Evolutionary conservation across 1,139 yeast genomes (phyloP).

Genomic region (Geotrichum carabidarum): DNA sequence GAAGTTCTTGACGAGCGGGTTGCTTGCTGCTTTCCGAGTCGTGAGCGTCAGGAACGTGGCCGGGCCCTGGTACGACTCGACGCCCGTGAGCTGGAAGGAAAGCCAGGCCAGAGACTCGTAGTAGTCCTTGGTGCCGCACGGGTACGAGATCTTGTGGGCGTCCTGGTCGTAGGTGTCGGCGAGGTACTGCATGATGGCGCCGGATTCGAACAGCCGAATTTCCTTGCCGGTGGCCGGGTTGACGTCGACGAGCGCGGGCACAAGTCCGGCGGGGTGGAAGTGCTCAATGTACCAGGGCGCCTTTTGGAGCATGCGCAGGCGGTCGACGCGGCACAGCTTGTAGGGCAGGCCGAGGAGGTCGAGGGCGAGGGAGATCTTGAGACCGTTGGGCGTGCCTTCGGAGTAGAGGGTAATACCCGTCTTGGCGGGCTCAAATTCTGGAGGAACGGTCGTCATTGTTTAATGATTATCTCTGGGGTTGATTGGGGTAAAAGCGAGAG

Average conservation of each 20-base stretch:
- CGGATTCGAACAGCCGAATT: conserved; percentile 45
- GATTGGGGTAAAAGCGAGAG: background rate
- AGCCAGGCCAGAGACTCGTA: conserved; percentile 50
- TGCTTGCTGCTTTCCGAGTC: conserved; percentile 47
- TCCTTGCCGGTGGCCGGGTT: conserved; percentile 19
- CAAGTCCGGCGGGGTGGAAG: conserved; percentile 57
- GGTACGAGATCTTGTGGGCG: conserved; percentile 47
- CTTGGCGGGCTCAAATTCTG: conserved; percentile 1
- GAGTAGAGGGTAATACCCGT: conserved; percentile 41
- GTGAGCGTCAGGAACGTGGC: conserved; percentile 44
- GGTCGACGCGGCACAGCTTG: conserved; percentile 42
- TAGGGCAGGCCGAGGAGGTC: conserved; percentile 48
- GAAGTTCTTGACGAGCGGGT: conserved; percentile 47
- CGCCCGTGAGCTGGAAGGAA: conserved; percentile 53
- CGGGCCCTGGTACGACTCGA: conserved; percentile 60
- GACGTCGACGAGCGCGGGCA: conserved; percentile 52
- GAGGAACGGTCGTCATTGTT: conserved; percentile 1
- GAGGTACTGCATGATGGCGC: conserved; percentile 52
- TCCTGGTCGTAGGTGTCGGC: conserved; percentile 55
- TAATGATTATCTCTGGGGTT: background rate
- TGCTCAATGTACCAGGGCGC: conserved; percentile 47
- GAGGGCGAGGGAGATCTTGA: conserved; percentile 46
- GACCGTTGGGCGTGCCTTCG: conserved; percentile 53
- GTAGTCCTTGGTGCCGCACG: conserved; percentile 44
- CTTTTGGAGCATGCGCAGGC: conserved; percentile 44